Evolutionary conservation across 73 alveolate genomes (phyloP).

Genomic region (Paramecium caudatum): DNA sequence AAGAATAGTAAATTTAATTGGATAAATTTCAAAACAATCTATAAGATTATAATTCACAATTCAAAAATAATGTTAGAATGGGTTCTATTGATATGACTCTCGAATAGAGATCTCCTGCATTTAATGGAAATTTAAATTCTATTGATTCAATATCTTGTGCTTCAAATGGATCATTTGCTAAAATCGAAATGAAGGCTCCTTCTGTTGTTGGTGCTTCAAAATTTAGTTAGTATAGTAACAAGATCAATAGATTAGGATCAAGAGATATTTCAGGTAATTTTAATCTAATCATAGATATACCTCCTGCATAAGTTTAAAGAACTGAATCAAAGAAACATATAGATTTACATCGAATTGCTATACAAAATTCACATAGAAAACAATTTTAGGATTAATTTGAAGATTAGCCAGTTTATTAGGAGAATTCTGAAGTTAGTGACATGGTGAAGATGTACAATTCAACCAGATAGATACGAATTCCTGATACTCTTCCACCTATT

Average conservation of each 20-base stretch:
- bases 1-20: neutral
- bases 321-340: constrained; percentile 36
- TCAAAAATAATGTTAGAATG: constrained; percentile 7
- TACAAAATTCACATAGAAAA: constrained; percentile 41
- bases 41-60: neutral
- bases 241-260: neutral
- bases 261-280: constrained; percentile 1
- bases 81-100: constrained; percentile 35
- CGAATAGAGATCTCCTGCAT: constrained; percentile 32
- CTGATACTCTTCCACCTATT: neutral
- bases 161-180: constrained; percentile 40
- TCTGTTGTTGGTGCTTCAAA: neutral
- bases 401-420: neutral
- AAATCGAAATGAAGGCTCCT: constrained; percentile 40
- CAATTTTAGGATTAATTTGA: constrained; percentile 40
- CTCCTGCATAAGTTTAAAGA: neutral
- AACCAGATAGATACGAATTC: constrained; percentile 17
- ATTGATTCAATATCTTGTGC: constrained; percentile 21
- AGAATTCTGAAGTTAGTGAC: neutral
- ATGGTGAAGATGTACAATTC: constrained; percentile 34
- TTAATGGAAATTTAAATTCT: constrained; percentile 41
- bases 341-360: constrained; percentile 45
- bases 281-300: neutral
- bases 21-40: neutral
- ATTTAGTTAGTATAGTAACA: constrained; percentile 56